These are phyloP conservation scores for Fusarium zealandicum DNA, from an alignment of 2,329 filamentous ascomycete species.

Conservation along the genomic window DNA sequence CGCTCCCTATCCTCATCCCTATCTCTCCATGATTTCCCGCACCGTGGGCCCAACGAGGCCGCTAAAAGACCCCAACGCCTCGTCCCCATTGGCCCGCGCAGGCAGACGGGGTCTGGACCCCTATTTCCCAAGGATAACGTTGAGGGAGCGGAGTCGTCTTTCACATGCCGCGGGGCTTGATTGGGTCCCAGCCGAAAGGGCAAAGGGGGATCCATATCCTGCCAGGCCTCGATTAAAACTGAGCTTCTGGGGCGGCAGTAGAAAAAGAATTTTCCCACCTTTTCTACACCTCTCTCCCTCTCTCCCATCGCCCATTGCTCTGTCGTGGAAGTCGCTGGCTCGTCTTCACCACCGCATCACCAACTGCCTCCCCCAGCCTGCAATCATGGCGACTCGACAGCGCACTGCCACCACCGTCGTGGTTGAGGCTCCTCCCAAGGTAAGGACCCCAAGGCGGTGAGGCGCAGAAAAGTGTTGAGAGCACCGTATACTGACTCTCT, in stretches of 20 bases:
- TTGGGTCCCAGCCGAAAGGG: constrained; percentile 26
- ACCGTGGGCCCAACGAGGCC: constrained; percentile 26
- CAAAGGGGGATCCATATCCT: neutral
- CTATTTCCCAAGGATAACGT: constrained; percentile 26
- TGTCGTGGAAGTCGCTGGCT: neutral
- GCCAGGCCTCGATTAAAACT: neutral
- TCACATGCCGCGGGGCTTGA: constrained; percentile 31
- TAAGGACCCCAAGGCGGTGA: constrained; percentile 2
- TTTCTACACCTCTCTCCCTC: constrained; percentile 4
- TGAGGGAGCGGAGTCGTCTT: constrained; percentile 18
- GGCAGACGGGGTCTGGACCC: constrained; percentile 34
- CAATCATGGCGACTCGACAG: constrained; percentile 39
- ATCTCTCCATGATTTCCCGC: constrained; percentile 35
- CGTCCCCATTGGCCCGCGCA: constrained; percentile 28
- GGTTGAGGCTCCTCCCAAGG: constrained; percentile 29
- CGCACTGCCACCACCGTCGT: constrained; percentile 37
- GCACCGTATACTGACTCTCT: neutral
- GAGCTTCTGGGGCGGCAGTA: neutral
- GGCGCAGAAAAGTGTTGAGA: neutral
- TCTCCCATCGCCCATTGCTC: constrained; percentile 1
- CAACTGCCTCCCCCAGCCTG: neutral
- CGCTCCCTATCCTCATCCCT: neutral
- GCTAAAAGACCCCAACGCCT: constrained; percentile 18
- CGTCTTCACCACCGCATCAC: neutral
- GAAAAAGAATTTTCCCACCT: neutral